These are phyloP conservation scores for Zopfochytrium polystomum DNA, from an alignment of 371 early-diverging fungal genomes.

Conservation along the genomic window DNA sequence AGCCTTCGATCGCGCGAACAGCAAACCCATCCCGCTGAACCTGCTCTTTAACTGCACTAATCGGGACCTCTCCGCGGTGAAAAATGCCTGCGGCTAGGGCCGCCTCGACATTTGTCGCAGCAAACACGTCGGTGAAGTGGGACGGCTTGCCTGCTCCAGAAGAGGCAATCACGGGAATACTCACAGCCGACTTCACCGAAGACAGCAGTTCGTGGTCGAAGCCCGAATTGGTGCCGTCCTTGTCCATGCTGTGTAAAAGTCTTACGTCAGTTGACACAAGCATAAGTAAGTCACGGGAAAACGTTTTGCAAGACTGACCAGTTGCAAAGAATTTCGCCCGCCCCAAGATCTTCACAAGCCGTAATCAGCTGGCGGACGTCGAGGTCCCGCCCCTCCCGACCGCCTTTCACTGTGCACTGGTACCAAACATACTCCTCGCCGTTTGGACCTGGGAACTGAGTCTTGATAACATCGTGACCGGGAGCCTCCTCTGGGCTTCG, in stretches of 20 bases:
- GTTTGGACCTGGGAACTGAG: conserved; percentile 74
- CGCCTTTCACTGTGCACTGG: conserved; percentile 96
- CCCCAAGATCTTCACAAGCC: conserved; percentile 86
- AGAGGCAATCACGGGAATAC: conserved; percentile 94
- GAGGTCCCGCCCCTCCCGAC: conserved; percentile 89
- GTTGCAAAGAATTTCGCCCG: conserved; percentile 93
- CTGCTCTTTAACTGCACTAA: conserved; percentile 75
- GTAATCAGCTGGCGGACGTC: conserved; percentile 88
- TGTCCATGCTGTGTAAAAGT: conserved; percentile 72
- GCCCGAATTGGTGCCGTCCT: conserved; percentile 95
- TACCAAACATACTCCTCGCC: conserved; percentile 96
- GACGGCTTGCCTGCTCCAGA: conserved; percentile 85
- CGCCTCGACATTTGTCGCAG: conserved; percentile 83
- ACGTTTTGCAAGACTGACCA: too few relatives aligned
- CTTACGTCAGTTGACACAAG: background rate
- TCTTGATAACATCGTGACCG: conserved; percentile 69
- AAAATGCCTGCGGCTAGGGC: conserved; percentile 97
- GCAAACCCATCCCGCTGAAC: conserved; percentile 38
- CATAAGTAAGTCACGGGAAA: background rate
- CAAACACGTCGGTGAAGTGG: conserved; percentile 86
- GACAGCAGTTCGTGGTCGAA: conserved; percentile 84
- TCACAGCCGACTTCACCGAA: conserved; percentile 69
- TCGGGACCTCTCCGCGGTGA: conserved; percentile 89
- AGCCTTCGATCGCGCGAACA: too few relatives aligned
- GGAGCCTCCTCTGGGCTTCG: conserved; percentile 67